Evolutionary conservation across 202 grass and related monocot genomes (phyloP).

Genomic region (Carex arenaria): DNA sequence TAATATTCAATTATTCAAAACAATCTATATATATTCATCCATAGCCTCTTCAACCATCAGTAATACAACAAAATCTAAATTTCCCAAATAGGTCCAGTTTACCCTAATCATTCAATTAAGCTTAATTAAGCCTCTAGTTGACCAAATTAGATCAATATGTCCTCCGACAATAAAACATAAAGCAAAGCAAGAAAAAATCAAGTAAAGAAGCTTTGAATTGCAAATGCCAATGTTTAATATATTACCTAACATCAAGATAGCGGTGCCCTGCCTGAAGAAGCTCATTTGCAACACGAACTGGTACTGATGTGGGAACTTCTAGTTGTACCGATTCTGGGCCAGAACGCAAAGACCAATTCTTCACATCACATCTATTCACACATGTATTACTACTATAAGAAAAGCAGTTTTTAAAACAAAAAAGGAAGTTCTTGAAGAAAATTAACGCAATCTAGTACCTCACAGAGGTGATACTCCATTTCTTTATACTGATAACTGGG

Average conservation of each 20-base stretch:
- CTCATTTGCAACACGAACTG: slow-evolving; percentile 80
- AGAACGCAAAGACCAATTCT: slow-evolving; percentile 6
- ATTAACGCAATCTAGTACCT: slow-evolving; percentile 21
- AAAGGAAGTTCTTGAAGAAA: not conserved
- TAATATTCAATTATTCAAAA: not conserved
- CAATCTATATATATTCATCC: not conserved
- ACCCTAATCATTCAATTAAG: not conserved
- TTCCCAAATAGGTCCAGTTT: not conserved
- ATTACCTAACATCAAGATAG: slow-evolving; percentile 89
- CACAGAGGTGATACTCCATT: not conserved
- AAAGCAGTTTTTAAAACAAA: not conserved
- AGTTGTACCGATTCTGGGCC: not conserved
- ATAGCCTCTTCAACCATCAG: not conserved
- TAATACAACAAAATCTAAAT: not conserved
- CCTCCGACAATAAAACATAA: not conserved
- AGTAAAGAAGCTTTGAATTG: not conserved
- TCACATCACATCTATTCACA: slow-evolving; percentile 19
- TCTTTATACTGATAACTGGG: not conserved
- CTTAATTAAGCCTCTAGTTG: not conserved
- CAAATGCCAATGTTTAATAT: not conserved
- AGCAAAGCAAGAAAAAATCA: not conserved
- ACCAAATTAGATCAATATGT: not conserved
- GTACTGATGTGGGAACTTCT: slow-evolving; percentile 57
- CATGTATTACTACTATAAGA: slow-evolving; percentile 1
- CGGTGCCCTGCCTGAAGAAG: slow-evolving; percentile 69